These are phyloP conservation scores for Cerrena zonata DNA, from an alignment of 1,284 basidiomycete species.

Conservation along the genomic window DNA sequence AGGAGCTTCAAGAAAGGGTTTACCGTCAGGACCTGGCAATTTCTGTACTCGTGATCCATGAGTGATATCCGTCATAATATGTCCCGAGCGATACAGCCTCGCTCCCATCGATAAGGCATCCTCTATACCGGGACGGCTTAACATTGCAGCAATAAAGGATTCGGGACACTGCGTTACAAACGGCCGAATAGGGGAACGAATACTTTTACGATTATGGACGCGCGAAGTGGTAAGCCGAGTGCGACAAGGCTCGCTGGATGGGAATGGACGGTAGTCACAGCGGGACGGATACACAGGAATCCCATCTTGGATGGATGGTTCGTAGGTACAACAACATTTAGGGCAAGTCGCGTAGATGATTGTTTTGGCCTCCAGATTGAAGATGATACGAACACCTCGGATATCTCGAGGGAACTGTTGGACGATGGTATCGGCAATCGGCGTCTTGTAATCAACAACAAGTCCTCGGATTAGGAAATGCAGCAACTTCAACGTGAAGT, in stretches of 20 bases:
- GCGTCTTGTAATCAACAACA: too few relatives aligned
- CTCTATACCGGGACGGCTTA: background rate
- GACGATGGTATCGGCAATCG: too few relatives aligned
- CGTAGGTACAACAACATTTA: background rate
- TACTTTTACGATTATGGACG: background rate
- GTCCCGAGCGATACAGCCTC: background rate
- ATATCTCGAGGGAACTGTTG: background rate
- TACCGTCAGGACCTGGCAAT: background rate
- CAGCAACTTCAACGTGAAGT: background rate
- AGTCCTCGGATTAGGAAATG: too few relatives aligned
- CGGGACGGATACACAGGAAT: background rate
- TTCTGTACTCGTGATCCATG: background rate
- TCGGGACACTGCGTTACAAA: background rate
- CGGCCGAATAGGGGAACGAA: background rate
- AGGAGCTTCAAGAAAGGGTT: background rate
- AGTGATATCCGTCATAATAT: background rate
- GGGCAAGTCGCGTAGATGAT: background rate
- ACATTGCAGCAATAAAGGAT: background rate
- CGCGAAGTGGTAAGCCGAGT: background rate
- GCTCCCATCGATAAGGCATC: background rate
- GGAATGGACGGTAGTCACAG: background rate
- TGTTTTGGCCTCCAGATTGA: background rate
- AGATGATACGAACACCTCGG: background rate
- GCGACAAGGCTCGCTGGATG: background rate
- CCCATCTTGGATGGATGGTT: background rate